Conservation (phyloP, 306 rosid genomes). For the Inga oerstediana region DNA sequence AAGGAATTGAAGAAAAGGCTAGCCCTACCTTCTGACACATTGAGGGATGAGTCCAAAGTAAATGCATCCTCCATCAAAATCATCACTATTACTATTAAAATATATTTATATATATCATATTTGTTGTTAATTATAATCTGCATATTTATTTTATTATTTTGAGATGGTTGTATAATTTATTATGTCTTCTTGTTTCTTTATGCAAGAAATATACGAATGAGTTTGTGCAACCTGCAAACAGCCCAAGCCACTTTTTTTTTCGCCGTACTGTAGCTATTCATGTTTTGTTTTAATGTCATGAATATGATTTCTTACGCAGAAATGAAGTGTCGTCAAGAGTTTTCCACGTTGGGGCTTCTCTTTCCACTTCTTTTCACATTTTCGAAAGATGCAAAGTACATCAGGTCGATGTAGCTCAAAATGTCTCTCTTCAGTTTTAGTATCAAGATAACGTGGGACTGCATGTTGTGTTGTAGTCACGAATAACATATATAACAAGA, state of each 20-base stretch:
- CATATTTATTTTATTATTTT: slow-evolving; percentile 64
- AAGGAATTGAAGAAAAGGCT: slow-evolving; percentile 48
- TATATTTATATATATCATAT: slow-evolving; percentile 34
- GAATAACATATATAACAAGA: background rate
- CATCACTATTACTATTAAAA: slow-evolving; percentile 64
- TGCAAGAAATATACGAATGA: slow-evolving; percentile 54
- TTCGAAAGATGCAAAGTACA: slow-evolving; percentile 26
- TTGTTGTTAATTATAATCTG: slow-evolving; percentile 34
- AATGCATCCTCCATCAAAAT: slow-evolving; percentile 66
- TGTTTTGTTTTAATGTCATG: slow-evolving; percentile 30
- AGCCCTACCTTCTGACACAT: slow-evolving; percentile 57
- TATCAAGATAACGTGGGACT: slow-evolving; percentile 24
- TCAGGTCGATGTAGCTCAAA: background rate
- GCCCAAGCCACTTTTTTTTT: slow-evolving; percentile 30
- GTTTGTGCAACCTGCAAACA: slow-evolving; percentile 68
- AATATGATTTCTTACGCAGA: slow-evolving; percentile 19
- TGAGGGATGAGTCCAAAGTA: slow-evolving; percentile 46
- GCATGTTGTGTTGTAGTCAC: background rate
- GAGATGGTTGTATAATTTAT: slow-evolving; percentile 58
- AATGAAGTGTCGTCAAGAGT: slow-evolving; percentile 37
- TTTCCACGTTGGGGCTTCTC: slow-evolving; percentile 30
- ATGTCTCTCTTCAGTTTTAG: slow-evolving; percentile 23
- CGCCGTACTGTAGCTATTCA: slow-evolving; percentile 36
- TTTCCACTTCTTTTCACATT: slow-evolving; percentile 39
- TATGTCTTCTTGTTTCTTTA: slow-evolving; percentile 35